Evolutionary conservation across 306 rosid genomes (phyloP).

Genomic region (Lathyrus tuberosus): DNA sequence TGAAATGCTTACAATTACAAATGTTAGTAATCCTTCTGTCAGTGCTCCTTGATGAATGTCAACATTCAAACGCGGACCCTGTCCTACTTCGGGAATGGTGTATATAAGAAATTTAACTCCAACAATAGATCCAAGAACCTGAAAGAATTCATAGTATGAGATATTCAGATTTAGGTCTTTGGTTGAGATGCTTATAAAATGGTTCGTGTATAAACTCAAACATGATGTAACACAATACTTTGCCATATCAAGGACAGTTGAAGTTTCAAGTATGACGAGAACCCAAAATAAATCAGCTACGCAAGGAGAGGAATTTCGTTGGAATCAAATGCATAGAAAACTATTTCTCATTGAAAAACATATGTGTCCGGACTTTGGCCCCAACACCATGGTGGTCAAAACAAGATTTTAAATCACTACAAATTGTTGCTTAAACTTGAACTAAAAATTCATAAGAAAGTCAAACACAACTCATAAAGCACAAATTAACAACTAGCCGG

Average conservation of each 20-base stretch:
- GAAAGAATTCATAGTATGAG: constrained; percentile 39
- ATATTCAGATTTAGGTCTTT: background rate
- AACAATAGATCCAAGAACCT: constrained; percentile 78
- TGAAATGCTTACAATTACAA: constrained; percentile 62
- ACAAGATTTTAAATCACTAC: background rate
- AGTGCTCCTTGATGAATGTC: constrained; percentile 86
- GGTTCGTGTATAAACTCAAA: background rate
- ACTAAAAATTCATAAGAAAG: background rate
- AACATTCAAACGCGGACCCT: constrained; percentile 69
- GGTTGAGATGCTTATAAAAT: constrained; percentile 27
- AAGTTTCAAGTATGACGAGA: background rate
- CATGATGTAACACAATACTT: background rate
- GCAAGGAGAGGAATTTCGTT: background rate
- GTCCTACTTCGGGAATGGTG: constrained; percentile 70
- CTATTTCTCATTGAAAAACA: background rate
- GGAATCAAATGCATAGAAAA: background rate
- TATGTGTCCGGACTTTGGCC: background rate
- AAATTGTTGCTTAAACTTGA: background rate
- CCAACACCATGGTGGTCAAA: background rate
- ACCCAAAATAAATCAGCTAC: background rate
- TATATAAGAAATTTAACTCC: constrained; percentile 68
- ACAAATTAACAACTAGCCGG: background rate
- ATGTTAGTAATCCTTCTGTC: constrained; percentile 81
- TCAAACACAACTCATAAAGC: background rate
- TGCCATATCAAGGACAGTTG: background rate